phyloP scores from a whole-genome alignment of 352 stramenopile genomes.

The Phytophthora agathidicida region DNA sequence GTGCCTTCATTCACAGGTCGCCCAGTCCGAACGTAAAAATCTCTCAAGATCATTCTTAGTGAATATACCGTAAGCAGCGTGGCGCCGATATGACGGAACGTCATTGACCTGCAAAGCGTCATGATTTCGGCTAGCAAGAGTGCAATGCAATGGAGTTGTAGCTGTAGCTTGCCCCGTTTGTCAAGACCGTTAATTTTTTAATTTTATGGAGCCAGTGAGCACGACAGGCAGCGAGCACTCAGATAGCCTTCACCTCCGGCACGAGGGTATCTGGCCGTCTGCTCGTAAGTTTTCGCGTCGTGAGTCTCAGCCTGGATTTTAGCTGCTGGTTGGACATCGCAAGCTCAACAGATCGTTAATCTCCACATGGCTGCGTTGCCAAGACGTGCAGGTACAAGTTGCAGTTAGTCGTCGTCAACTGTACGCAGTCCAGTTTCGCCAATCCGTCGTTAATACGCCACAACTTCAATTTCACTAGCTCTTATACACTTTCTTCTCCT shows the following conservation, averaged over 20 bases:
- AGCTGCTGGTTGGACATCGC: not conserved
- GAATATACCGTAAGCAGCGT: too few species aligned
- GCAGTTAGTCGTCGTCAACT: conserved; percentile 10
- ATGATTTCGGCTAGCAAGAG: too few species aligned
- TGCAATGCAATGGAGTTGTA: too few species aligned
- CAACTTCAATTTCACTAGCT: conserved; percentile 27
- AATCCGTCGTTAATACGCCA: conserved; percentile 17
- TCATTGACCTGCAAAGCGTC: too few species aligned
- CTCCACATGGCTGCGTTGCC: not conserved
- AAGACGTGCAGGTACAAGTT: too few species aligned
- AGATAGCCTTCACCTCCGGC: not conserved
- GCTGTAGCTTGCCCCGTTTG: too few species aligned
- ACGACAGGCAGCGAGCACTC: too few species aligned
- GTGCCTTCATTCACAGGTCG: too few species aligned
- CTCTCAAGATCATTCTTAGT: too few species aligned
- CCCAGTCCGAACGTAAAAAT: too few species aligned
- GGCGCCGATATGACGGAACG: not conserved
- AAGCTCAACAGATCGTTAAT: not conserved
- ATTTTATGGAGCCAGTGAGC: too few species aligned
- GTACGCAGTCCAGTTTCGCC: conserved; percentile 17
- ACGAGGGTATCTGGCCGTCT: conserved; percentile 1
- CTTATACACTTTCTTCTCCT: conserved; percentile 22
- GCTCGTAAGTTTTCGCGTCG: conserved; percentile 4
- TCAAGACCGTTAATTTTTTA: too few species aligned
- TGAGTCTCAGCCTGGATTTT: conserved; percentile 7